These are phyloP conservation scores for Volvox reticuliferus DNA, from an alignment of 139 green algal genomes.

Conservation along the genomic window DNA sequence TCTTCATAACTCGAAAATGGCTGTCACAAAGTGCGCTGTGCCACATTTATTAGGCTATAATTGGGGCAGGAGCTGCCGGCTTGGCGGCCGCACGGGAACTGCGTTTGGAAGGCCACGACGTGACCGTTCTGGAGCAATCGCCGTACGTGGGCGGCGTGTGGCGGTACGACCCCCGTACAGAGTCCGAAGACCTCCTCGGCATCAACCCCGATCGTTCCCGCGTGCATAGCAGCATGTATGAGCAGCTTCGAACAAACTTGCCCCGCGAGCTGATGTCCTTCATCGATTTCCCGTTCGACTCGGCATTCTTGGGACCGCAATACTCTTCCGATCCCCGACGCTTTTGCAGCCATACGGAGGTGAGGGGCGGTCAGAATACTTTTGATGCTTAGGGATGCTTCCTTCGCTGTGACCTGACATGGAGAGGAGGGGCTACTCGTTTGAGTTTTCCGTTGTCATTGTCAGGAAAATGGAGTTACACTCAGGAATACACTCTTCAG, in stretches of 20 bases:
- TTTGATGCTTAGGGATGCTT: no score
- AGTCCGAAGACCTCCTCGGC: constrained; percentile 56
- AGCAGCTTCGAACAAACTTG: constrained; percentile 81
- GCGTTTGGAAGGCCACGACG: constrained; percentile 66
- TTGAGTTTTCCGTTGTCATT: no score
- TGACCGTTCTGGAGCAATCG: constrained; percentile 76
- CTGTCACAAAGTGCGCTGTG: not conserved
- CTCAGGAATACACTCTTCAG: no score
- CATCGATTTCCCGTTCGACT: constrained; percentile 76
- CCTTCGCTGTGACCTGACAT: no score
- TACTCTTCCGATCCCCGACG: constrained; percentile 58
- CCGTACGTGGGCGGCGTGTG: constrained; percentile 74
- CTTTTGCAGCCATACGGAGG: constrained; percentile 70
- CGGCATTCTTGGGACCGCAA: constrained; percentile 47
- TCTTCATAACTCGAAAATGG: not conserved
- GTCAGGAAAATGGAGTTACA: no score
- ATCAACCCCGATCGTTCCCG: constrained; percentile 4
- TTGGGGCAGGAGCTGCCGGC: constrained; percentile 82
- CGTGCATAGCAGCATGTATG: constrained; percentile 70
- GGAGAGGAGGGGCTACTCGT: no score
- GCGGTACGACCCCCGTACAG: constrained; percentile 62
- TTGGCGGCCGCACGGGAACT: constrained; percentile 77
- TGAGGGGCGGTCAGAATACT: constrained; percentile 2
- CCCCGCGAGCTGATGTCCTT: constrained; percentile 85
- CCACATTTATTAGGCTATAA: constrained; percentile 68